phyloP scores from a whole-genome alignment of 371 early-diverging fungal genomes.

The Nematocida parisii region DNA sequence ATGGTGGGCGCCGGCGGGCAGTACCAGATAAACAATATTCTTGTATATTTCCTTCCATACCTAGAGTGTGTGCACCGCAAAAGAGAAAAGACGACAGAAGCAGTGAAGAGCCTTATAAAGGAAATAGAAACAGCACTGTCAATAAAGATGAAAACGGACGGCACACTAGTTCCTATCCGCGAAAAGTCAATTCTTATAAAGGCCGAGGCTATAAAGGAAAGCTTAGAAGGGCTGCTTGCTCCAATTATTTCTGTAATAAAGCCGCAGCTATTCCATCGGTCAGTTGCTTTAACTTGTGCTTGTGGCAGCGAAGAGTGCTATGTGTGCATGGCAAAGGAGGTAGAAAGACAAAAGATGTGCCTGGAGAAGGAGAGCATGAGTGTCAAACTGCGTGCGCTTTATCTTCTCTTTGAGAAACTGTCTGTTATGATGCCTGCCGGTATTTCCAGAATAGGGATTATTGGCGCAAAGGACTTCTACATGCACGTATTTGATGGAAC shows the following conservation, averaged over 20 bases:
- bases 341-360: constrained; percentile 3
- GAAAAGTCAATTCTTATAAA: constrained; percentile 43
- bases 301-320: constrained; percentile 39
- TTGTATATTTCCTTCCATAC: constrained; percentile 52
- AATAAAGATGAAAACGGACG: constrained; percentile 17
- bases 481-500: constrained; percentile 20
- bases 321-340: constrained; percentile 29
- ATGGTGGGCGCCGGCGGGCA: constrained; percentile 2
- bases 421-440: constrained; percentile 19
- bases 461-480: constrained; percentile 48
- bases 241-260: constrained; percentile 50
- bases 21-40: constrained; percentile 39
- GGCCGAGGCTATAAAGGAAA: background rate
- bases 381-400: constrained; percentile 42
- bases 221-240: constrained; percentile 13
- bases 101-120: constrained; percentile 2
- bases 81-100: constrained; percentile 15
- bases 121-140: constrained; percentile 43
- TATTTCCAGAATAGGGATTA: constrained; percentile 21
- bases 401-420: constrained; percentile 39
- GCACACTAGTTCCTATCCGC: constrained; percentile 31
- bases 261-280: constrained; percentile 37
- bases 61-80: constrained; percentile 17
- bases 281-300: constrained; percentile 1
- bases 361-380: constrained; percentile 57